Conservation (phyloP, 73 alveolate genomes). For the Tetrahymena borealis region DNA sequence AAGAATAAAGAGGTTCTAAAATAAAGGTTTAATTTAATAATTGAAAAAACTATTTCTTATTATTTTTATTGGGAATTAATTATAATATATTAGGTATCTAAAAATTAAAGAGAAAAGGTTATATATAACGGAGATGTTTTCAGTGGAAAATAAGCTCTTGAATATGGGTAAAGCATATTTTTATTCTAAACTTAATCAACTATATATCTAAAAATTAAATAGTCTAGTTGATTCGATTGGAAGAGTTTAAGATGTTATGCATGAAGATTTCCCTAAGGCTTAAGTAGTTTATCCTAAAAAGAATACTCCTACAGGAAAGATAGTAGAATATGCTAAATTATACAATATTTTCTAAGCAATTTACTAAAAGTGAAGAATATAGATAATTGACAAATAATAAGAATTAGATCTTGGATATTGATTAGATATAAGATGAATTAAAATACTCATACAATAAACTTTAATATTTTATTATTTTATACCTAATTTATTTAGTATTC, state of each 20-base stretch:
- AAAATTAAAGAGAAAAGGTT: not conserved
- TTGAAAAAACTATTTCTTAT: too few species aligned
- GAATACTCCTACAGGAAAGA: not conserved
- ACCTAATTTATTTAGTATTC: too few species aligned
- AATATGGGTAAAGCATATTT: not conserved
- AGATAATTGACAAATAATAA: too few species aligned
- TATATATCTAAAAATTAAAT: not conserved
- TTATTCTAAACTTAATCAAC: not conserved
- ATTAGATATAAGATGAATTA: too few species aligned
- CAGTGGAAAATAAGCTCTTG: not conserved
- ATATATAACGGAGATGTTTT: not conserved
- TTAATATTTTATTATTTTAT: too few species aligned
- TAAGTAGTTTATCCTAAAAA: not conserved
- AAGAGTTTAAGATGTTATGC: not conserved
- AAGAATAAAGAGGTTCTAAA: not conserved
- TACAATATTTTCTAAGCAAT: not conserved
- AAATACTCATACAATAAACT: too few species aligned
- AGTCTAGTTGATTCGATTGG: not conserved
- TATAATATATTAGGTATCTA: not conserved
- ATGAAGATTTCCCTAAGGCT: not conserved
- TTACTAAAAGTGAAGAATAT: not conserved
- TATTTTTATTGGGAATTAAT: not conserved
- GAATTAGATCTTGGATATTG: too few species aligned
- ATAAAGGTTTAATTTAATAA: not conserved
- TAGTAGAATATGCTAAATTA: not conserved